A percentile compares a stretch with the other conserved stretches of the same genome.
These are phyloP conservation scores for Potentilla sterilis DNA, from an alignment of 306 rosid genomes.

Conservation along the genomic window DNA sequence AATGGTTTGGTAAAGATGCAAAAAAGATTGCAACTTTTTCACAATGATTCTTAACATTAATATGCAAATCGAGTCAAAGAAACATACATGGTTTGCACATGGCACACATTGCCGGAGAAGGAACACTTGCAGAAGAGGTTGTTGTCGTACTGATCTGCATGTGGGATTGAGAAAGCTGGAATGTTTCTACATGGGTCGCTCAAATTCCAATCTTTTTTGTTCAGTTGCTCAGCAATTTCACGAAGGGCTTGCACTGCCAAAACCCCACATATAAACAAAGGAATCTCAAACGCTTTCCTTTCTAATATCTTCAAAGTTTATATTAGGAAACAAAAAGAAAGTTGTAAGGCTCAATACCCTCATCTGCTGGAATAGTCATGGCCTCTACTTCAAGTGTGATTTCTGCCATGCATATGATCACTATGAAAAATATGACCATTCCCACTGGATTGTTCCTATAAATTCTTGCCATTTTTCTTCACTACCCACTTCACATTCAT, in stretches of 20 bases:
- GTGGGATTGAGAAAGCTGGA: constrained; percentile 15
- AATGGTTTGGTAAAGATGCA: neutral
- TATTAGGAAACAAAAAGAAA: neutral
- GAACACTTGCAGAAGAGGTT: constrained; percentile 25
- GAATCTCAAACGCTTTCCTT: neutral
- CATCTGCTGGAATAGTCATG: constrained; percentile 7
- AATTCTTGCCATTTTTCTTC: constrained; percentile 2
- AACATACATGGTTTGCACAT: constrained; percentile 22
- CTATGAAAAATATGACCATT: neutral
- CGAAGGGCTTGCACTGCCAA: constrained; percentile 9
- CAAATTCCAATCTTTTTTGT: constrained; percentile 20
- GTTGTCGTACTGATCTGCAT: constrained; percentile 12
- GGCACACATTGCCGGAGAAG: constrained; percentile 20
- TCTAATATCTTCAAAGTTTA: neutral
- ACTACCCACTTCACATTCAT: neutral
- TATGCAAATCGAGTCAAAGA: neutral
- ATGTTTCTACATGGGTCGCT: constrained; percentile 16
- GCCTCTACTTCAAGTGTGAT: neutral
- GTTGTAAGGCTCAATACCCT: neutral
- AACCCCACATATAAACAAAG: neutral
- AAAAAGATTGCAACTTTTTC: neutral
- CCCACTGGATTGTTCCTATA: neutral
- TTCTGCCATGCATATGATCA: neutral
- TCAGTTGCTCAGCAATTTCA: constrained; percentile 1
- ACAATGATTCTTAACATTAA: neutral